phyloP scores from a whole-genome alignment of 2,329 filamentous ascomycete species.

The Monascus ruber region DNA sequence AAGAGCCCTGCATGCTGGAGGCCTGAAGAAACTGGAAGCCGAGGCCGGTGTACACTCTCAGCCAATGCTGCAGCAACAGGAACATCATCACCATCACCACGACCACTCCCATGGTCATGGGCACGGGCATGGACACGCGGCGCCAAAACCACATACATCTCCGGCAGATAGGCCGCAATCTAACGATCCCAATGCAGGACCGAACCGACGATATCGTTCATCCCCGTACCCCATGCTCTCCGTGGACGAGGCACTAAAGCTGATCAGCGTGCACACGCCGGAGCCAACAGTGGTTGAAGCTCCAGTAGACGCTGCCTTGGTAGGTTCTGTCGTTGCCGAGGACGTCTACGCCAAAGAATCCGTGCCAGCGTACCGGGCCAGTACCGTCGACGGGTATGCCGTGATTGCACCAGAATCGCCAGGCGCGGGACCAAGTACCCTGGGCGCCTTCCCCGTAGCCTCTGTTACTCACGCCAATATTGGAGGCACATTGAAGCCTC shows the following conservation, averaged over 20 bases:
- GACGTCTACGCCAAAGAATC: slow-evolving; percentile 69
- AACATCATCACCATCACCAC: slow-evolving; percentile 28
- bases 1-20: slow-evolving; percentile 64
- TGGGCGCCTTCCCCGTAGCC: slow-evolving; percentile 74
- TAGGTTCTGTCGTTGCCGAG: slow-evolving; percentile 70
- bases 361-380: slow-evolving; percentile 87
- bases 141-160: slow-evolving; percentile 62
- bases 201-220: slow-evolving; percentile 61
- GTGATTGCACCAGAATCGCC: slow-evolving; percentile 48
- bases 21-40: slow-evolving; percentile 69
- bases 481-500: slow-evolving; percentile 47
- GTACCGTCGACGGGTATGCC: slow-evolving; percentile 95
- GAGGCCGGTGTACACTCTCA: slow-evolving; percentile 55
- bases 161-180: slow-evolving; percentile 47
- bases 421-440: slow-evolving; percentile 48
- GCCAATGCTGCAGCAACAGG: slow-evolving; percentile 6
- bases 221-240: slow-evolving; percentile 90
- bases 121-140: slow-evolving; percentile 51
- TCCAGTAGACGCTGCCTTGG: slow-evolving; percentile 53
- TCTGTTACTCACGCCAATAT: slow-evolving; percentile 78
- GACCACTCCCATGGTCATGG: slow-evolving; percentile 44
- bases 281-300: slow-evolving; percentile 44
- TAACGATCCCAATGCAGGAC: slow-evolving; percentile 49
- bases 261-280: slow-evolving; percentile 66
- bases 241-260: slow-evolving; percentile 65